Base-by-base conservation (phyloP, 768 basidiomycete genomes). In the Naganishia kalamii region DNA sequence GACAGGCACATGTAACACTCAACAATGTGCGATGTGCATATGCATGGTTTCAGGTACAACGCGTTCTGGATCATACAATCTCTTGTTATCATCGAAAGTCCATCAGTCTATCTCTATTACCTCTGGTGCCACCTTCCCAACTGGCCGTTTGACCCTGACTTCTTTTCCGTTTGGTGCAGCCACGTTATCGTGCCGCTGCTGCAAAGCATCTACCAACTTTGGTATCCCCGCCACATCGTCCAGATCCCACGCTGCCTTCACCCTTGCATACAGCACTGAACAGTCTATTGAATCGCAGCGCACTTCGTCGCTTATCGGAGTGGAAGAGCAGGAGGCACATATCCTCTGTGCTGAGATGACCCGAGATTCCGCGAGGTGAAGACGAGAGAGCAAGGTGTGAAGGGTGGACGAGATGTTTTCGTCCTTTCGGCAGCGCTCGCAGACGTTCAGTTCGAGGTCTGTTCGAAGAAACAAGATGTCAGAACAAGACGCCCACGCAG, bases 261-360 rank as follows among this genome's bases (percentile, higher is more conserved):
- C 84, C 37, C 90, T 81, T 32, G 86, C 83, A 70, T 85, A 96
- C 35, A 92, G 76, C 85, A 89, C 88, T 0, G 87, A 84, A 74
- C 93, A 98, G 72, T 96, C 92, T 49, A 89, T 79, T 8, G 89
- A 90, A 71, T 88, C 86, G 77, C 93, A 98, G 35, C 83, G 76
- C 49, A 86, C 83, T 0, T 83, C 81, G 63, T 90, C 89, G 13
- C 77, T 79, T 4, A 81, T 77, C 1, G 85, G 81, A 0, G 80
- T 81, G 3, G 80, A 79, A 4, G 86, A 80, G 75, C 93, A 98
- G 2, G 86, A 84, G 8, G 80, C 80, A 74, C 93, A 98, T 33
- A 92, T 81, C 3, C 78, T 79, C 46, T 92, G 88, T 3, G 85
- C 77, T n/a, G 84, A 79, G 19, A 78, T 70, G 0, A 88, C 76